Base-by-base conservation (phyloP, 2,329 filamentous ascomycete species). In the Apiospora sp. region DNA sequence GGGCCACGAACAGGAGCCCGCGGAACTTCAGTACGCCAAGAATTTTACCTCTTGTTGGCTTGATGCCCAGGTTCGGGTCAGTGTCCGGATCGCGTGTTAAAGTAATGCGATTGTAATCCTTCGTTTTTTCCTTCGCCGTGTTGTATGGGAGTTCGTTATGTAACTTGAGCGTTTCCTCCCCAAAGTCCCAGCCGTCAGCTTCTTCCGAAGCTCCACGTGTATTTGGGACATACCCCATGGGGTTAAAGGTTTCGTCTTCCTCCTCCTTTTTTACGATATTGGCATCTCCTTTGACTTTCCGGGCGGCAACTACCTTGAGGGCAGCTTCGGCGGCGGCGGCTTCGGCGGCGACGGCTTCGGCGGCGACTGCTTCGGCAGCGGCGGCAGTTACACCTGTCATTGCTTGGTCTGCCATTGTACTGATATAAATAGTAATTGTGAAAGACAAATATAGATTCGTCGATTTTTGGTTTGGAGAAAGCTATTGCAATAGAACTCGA, bases 11-110 rank as follows among this genome's bases (percentile, higher is more conserved):
- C 49, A 51, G n/a, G 8, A 27, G 49, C n/a, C 49, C 49, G 7
- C 49, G 49, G n/a, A 51, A 51, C 49, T 51, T 51, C 22, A 51
- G 49, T 24, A 27, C 49, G 49, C 49, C 49, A 51, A 51, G 49
- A 51, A 51, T 51, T 27, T 24, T 51, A 51, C 49, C 49, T 51
- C n/a, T 51, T 51, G n/a, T 51, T 13, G 49, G n/a, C 49, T 51
- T 51, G n/a, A 51, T 10, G 22, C 49, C 49, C n/a, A 24, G 49
- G 13, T 13, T n/a, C 13, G 49, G n/a, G 13, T 27, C 10, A 13
- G 49, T 27, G 49, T 51, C 49, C 4, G 49, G 49, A 51, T 51
- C 49, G n/a, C 49, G 49, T 8, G 49, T 51, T 12, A 51, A 12
- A 4, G 22, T 51, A 13, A 51, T 51, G 49, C 13, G 49, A 51